Percentiles rank a stretch among this genome's conserved stretches.
Conservation (phyloP, 352 stramenopile species). For the Globisporangium splendens region DNA sequence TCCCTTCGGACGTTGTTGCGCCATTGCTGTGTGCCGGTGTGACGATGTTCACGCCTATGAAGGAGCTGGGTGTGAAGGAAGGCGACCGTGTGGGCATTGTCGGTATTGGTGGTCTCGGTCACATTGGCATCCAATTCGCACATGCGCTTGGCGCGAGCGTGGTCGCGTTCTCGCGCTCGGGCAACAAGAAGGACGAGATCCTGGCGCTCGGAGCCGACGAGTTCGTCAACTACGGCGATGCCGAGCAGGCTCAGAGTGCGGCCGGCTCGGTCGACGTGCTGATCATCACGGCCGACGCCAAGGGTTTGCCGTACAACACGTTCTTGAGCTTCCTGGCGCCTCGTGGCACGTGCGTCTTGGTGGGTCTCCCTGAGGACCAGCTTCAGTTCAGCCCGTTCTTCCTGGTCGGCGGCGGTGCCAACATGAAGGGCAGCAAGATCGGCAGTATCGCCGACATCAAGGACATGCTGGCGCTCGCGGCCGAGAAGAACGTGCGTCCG, state of each 20-base stretch:
- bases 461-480: constrained; percentile 83
- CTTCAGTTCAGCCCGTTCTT: constrained; percentile 41
- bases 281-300: constrained; percentile 59
- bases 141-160: constrained; percentile 57
- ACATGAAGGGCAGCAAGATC: constrained; percentile 60
- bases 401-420: constrained; percentile 38
- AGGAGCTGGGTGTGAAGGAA: constrained; percentile 37
- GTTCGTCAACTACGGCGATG: constrained; percentile 45
- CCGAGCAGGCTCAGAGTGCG: constrained; percentile 24
- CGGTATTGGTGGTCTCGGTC: constrained; percentile 83
- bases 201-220: constrained; percentile 53
- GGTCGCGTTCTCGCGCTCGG: constrained; percentile 60
- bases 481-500: constrained; percentile 64
- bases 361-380: constrained; percentile 53
- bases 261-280: constrained; percentile 51
- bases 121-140: constrained; percentile 84
- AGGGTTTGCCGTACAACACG: constrained; percentile 35
- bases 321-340: constrained; percentile 46
- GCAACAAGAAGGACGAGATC: constrained; percentile 53
- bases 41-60: constrained; percentile 76
- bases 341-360: constrained; percentile 48
- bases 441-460: constrained; percentile 62
- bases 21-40: constrained; percentile 84
- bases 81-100: constrained; percentile 63
- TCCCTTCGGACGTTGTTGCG: constrained; percentile 49